phyloP scores from a whole-genome alignment of 495 filamentous ascomycete genomes.

The Penicillium psychrofluorescens region DNA sequence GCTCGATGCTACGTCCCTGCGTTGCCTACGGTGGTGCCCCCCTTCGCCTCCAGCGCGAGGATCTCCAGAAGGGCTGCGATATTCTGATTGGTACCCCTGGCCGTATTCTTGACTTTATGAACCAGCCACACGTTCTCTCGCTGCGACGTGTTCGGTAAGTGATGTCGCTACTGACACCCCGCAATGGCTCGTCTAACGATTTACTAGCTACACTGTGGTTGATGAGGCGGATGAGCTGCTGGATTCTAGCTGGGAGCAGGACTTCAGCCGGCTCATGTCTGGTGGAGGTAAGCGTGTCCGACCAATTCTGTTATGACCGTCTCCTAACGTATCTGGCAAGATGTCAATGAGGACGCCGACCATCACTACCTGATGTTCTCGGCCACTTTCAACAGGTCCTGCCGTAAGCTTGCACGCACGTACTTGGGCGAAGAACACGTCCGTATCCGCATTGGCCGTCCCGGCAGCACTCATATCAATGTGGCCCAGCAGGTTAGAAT shows the following conservation, averaged over 20 bases:
- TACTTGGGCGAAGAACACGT: constrained; percentile 67
- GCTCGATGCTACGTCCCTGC: constrained; percentile 89
- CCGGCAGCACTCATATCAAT: constrained; percentile 70
- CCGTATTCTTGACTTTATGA: constrained; percentile 76
- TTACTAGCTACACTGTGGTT: constrained; percentile 66
- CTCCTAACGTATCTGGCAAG: constrained; percentile 19
- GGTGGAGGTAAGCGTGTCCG: constrained; percentile 56
- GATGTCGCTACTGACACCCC: background rate
- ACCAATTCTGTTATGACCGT: too few relatives aligned
- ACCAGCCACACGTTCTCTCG: constrained; percentile 56
- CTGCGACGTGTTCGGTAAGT: constrained; percentile 67
- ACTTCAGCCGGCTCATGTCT: constrained; percentile 62
- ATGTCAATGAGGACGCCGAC: constrained; percentile 71
- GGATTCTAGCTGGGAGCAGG: constrained; percentile 61
- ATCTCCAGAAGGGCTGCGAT: constrained; percentile 80
- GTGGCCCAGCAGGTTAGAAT: constrained; percentile 58
- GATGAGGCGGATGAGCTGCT: constrained; percentile 96
- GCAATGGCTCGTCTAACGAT: background rate
- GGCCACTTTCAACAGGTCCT: constrained; percentile 77
- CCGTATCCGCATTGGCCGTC: constrained; percentile 75
- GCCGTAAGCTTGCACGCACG: constrained; percentile 66
- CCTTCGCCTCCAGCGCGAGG: constrained; percentile 52
- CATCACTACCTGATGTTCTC: constrained; percentile 89
- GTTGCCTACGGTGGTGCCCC: constrained; percentile 85
- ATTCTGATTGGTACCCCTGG: constrained; percentile 84